These are phyloP conservation scores for Tylopilus sp. DNA, from an alignment of 1,284 basidiomycete species.

Conservation along the genomic window DNA sequence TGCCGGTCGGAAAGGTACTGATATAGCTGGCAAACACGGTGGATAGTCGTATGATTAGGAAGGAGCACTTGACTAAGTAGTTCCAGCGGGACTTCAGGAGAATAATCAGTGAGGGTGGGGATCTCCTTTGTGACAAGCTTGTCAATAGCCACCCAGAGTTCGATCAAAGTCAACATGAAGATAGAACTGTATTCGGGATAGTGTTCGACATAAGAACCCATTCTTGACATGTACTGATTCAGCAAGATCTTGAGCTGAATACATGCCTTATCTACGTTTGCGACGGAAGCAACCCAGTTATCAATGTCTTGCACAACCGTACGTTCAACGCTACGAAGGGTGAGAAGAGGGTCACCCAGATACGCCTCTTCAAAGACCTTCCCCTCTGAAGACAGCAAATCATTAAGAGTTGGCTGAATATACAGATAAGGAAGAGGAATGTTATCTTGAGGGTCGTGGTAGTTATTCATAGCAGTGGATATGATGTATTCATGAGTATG, in stretches of 20 bases:
- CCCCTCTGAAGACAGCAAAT: conserved; percentile 26
- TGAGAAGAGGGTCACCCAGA: conserved; percentile 22
- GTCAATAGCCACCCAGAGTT: too few relatives aligned
- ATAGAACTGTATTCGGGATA: too few relatives aligned
- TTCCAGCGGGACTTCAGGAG: too few relatives aligned
- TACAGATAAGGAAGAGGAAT: too few relatives aligned
- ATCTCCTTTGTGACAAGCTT: too few relatives aligned
- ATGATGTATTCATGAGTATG: conserved; percentile 38
- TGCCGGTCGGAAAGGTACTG: too few relatives aligned
- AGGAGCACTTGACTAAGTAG: too few relatives aligned
- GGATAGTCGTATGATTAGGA: too few relatives aligned
- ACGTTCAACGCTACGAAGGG: conserved; percentile 48
- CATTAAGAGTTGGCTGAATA: conserved; percentile 14
- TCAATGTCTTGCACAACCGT: conserved; percentile 41
- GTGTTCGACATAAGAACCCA: conserved; percentile 10
- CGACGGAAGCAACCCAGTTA: conserved; percentile 37
- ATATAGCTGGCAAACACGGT: too few relatives aligned
- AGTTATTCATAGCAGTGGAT: conserved; percentile 4
- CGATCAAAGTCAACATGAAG: too few relatives aligned
- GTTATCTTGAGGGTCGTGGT: too few relatives aligned
- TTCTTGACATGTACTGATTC: conserved; percentile 38
- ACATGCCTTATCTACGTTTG: conserved; percentile 13
- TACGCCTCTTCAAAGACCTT: conserved; percentile 20
- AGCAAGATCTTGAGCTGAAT: conserved; percentile 37
- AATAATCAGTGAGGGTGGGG: too few relatives aligned